Evolutionary conservation across 2,329 filamentous ascomycete genomes (phyloP), one percentile per base, ranked within the genome.

Genomic region (Podosphaera leucotricha): DNA sequence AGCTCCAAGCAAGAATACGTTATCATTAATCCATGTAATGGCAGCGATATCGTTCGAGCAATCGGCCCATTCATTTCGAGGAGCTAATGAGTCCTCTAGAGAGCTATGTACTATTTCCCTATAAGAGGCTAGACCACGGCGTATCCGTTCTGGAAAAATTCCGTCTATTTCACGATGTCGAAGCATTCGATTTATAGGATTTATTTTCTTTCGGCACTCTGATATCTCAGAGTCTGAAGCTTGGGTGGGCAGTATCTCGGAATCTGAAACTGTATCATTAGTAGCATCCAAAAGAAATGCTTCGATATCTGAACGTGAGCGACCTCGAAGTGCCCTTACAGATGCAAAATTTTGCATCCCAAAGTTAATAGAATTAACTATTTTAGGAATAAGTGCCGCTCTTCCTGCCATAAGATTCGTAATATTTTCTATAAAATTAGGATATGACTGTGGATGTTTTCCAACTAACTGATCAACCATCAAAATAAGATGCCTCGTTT

Each of bases 1-100:
- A 0, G 73, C 72, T 28, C 74, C 74, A 48, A 71, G 75, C n/a
- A 77, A 53, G 43, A 77, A 71, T 6, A 51, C 45, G n/a, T 62
- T 54, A 18, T 67, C 53, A 0, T 68, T 68, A 0, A 70, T 60
- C 74, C 74, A 78, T 16, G 63, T 64, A 41, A 75, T 62, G 2
- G 72, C 69, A 19, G 66, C 62, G 38, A 77, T 67, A 51, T 77
- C 73, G 2, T 74, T 73, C 24, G 73, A 72, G 43, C 71, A 75
- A 50, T 71, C 68, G 1, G 66, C 71, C 62, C 71, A 77, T 51
- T 75, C 67, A 2, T 66, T 61, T 22, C 65, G 61, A 7, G 66
- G 58, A 40, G 64, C 60, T 2, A 77, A 49, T 1, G 58, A 59
- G 46, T 77, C 72, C 50, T 77, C 72, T 5, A 59, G 24, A 38